Base-by-base conservation (phyloP, 2,329 filamentous ascomycete genomes). In the Pyrenophora tritici-repentis region DNA sequence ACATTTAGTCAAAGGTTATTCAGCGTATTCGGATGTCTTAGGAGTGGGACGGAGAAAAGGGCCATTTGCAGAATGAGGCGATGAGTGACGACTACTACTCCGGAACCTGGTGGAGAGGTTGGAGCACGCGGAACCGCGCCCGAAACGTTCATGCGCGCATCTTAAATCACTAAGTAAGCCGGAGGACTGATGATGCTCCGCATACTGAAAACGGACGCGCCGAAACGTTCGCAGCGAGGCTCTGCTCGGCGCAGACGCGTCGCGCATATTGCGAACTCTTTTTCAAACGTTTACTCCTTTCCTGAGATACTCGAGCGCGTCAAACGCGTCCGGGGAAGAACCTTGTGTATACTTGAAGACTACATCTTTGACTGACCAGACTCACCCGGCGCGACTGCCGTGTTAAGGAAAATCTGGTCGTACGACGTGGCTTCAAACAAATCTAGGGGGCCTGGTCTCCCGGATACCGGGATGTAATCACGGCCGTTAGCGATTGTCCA, bases 291-390 rank as follows among this genome's bases (percentile, higher is more conserved):
- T 46, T 37, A 53, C 42, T 22, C 34, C 20, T 26, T 37, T 32
- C 34, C 12, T 18, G 33, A 37, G 26, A 14, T 13, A 37, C 37
- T 36, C 37, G 24, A 37, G 24, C 22, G 13, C 24, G 33, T 45
- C 32, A 24, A 36, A 17, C 26, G 26, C 38, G 20, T 37, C 17
- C 54, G 31, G 40, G 49, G 55, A 50, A 43, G 10, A 10, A 54
- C 47, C 56, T 47, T 54, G 56, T 35, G 17, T 31, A 17, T 8
- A 53, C 10, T 32, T 42, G 5, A 38, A 47, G 36, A 39, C 42
- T 48, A 50, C 48, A 46, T 40, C 16, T 55, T 49, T 56, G 50
- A 62, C 53, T 48, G 29, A 24, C 43, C 34, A 41, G 24, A 38
- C 34, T 29, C 24, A 48, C 44, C 49, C 34, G 32, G 44, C 44